Conservation (phyloP, 768 basidiomycete genomes). For the Lactarius tabidus region DNA sequence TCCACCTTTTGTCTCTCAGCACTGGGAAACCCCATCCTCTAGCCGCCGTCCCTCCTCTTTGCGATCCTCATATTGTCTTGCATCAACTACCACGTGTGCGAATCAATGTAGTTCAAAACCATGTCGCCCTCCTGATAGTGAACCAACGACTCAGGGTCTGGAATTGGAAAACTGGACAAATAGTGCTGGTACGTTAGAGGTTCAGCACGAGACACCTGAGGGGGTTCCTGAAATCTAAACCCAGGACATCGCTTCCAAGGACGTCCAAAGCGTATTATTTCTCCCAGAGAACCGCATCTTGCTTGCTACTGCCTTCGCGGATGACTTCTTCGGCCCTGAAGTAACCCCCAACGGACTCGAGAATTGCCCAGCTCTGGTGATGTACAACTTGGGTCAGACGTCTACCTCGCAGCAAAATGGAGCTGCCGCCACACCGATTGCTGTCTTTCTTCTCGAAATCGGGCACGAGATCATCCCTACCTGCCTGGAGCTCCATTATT, state of each 20-base stretch:
- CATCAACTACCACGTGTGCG: not conserved
- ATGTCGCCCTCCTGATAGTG: not conserved
- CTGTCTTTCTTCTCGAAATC: slow-evolving; percentile 2
- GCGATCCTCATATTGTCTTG: not conserved
- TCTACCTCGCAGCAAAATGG: not conserved
- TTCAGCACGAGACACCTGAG: not conserved
- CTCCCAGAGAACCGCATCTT: slow-evolving; percentile 7
- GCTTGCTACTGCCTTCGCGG: not conserved
- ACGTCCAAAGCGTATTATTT: not conserved
- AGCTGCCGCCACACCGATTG: not conserved
- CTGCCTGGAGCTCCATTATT: not conserved
- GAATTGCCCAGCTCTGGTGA: not conserved
- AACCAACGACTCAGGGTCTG: not conserved
- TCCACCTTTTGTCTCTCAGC: slow-evolving; percentile 13
- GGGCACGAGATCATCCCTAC: not conserved
- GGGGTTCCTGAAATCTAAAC: not conserved
- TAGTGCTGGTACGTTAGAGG: slow-evolving; percentile 6
- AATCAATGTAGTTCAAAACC: not conserved
- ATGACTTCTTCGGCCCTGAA: not conserved
- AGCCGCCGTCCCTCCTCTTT: not conserved
- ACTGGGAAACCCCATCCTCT: slow-evolving; percentile 12
- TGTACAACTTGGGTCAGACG: not conserved
- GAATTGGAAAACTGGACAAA: slow-evolving; percentile 16
- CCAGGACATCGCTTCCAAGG: not conserved
- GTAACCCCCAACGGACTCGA: not conserved